phyloP scores from a whole-genome alignment of 2,329 filamentous ascomycete species.

The Claviceps africana region DNA sequence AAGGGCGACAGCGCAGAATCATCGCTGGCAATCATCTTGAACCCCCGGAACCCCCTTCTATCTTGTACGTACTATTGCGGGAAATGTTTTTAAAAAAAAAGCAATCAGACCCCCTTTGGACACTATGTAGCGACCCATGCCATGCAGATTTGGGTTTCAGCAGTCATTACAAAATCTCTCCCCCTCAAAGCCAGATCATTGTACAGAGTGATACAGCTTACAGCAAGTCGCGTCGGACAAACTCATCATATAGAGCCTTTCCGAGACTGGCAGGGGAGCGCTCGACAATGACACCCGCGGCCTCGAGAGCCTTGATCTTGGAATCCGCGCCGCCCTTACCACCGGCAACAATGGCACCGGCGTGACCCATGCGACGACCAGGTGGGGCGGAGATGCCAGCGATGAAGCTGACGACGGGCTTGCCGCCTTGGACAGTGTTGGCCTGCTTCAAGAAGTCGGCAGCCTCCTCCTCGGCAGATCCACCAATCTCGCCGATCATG shows the following conservation, averaged over 20 bases:
- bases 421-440: slow-evolving; percentile 72
- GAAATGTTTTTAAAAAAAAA: slow-evolving; percentile 7
- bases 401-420: slow-evolving; percentile 96
- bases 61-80: slow-evolving; percentile 19
- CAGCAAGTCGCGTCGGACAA: slow-evolving; percentile 89
- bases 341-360: slow-evolving; percentile 92
- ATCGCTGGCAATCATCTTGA: slow-evolving; percentile 2
- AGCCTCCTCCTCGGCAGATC: slow-evolving; percentile 92
- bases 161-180: neutral
- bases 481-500: slow-evolving; percentile 99
- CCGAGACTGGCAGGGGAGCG: slow-evolving; percentile 82
- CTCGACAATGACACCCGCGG: slow-evolving; percentile 85
- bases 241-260: slow-evolving; percentile 88
- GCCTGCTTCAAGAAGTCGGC: slow-evolving; percentile 87
- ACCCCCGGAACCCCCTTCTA: slow-evolving; percentile 16
- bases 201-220: slow-evolving; percentile 31
- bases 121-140: slow-evolving; percentile 12
- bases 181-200: neutral
- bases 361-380: slow-evolving; percentile 95
- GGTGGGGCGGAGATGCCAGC: slow-evolving; percentile 95
- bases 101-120: slow-evolving; percentile 11
- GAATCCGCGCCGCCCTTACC: slow-evolving; percentile 97
- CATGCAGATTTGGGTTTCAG: slow-evolving; percentile 7
- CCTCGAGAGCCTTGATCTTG: slow-evolving; percentile 91
- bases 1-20: neutral